Percentiles rank a stretch among this genome's conserved stretches.
These are phyloP conservation scores for Adansonia madagascariensis DNA, from an alignment of 441 rosid species.

Conservation along the genomic window DNA sequence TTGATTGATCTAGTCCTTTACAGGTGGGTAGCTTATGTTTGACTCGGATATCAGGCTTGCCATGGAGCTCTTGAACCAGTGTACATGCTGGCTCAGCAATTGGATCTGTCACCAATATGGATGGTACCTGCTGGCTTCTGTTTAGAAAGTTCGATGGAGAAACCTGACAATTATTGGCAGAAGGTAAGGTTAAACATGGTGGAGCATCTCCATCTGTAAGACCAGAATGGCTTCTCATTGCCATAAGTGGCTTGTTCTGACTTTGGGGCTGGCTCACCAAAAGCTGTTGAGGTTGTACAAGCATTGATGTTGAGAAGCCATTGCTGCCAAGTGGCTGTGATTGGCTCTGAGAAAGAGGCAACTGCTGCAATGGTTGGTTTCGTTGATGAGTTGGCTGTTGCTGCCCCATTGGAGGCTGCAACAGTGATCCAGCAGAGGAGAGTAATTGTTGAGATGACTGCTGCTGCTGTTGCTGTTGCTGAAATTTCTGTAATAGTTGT, in stretches of 20 bases:
- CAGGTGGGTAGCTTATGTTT: conserved; percentile 61
- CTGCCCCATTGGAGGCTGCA: conserved; percentile 65
- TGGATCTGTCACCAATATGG: conserved; percentile 55
- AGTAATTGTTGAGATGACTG: conserved; percentile 62
- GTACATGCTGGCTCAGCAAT: conserved; percentile 56
- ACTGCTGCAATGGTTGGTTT: conserved; percentile 60
- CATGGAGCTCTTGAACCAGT: conserved; percentile 69
- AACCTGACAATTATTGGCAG: conserved; percentile 82
- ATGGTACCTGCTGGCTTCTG: conserved; percentile 69
- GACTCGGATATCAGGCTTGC: conserved; percentile 60
- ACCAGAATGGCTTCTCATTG: conserved; percentile 64
- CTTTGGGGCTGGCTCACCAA: conserved; percentile 54
- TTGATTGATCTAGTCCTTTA: conserved; percentile 61
- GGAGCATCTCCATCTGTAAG: conserved; percentile 89
- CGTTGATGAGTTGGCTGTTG: conserved; percentile 61
- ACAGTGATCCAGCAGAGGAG: conserved; percentile 52
- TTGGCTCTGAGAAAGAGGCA: conserved; percentile 61
- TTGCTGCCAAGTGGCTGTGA: conserved; percentile 60
- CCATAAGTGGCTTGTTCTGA: conserved; percentile 54
- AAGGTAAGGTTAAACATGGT: conserved; percentile 92
- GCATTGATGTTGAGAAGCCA: conserved; percentile 58
- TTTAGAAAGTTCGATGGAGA: conserved; percentile 62
- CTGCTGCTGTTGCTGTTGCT: conserved; percentile 58
- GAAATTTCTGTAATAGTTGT: conserved; percentile 78
- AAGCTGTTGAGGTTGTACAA: conserved; percentile 49